Percentiles rank a stretch among this genome's conserved stretches.
Evolutionary conservation across 345 rosid genomes (phyloP).

Genomic region (Pistacia vera): DNA sequence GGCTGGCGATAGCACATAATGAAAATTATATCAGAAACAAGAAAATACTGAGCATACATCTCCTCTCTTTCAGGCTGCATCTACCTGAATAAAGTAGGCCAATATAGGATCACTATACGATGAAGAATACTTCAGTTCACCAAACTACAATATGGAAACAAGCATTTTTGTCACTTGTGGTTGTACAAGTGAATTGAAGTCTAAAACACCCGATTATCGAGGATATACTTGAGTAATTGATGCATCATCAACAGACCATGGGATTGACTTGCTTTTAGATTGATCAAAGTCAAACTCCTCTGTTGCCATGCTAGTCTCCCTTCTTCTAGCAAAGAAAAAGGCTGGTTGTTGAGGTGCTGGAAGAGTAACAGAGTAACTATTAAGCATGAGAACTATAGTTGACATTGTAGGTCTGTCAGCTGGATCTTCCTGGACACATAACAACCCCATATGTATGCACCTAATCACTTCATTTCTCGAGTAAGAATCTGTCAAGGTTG

Average conservation of each 20-base stretch:
- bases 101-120: too few relatives aligned
- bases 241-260: conserved; percentile 34
- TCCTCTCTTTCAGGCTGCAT: too few relatives aligned
- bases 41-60: too few relatives aligned
- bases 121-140: too few relatives aligned
- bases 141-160: too few relatives aligned
- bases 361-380: conserved; percentile 25
- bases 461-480: conserved; percentile 24
- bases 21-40: too few relatives aligned
- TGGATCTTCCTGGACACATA: conserved; percentile 37
- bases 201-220: conserved; percentile 21
- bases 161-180: too few relatives aligned
- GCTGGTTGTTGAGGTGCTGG: conserved; percentile 25
- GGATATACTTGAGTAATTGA: conserved; percentile 43
- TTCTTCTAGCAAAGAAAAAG: conserved; percentile 10
- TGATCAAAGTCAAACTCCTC: conserved; percentile 9
- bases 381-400: conserved; percentile 33
- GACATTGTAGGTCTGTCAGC: conserved; percentile 40
- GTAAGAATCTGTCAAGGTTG: conserved; percentile 15
- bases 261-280: conserved; percentile 22
- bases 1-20: too few relatives aligned
- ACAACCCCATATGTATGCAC: conserved; percentile 37
- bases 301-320: not conserved
- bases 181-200: too few relatives aligned
- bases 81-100: too few relatives aligned